A percentile compares a stretch with the other conserved stretches of the same genome.
These are phyloP conservation scores for Pisolithus microcarpus DNA, from an alignment of 768 basidiomycete genomes.

Conservation along the genomic window DNA sequence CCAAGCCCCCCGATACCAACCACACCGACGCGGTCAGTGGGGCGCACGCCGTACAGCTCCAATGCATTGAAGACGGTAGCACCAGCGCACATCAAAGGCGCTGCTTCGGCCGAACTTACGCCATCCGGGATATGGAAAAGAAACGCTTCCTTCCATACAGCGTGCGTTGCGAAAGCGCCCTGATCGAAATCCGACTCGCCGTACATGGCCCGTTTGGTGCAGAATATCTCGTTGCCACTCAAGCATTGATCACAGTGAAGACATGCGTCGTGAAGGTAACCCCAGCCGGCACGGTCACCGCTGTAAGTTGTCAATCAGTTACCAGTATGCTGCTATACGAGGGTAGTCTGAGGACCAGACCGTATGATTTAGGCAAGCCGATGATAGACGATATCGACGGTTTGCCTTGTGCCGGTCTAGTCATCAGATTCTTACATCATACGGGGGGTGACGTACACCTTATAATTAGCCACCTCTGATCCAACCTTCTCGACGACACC, in stretches of 20 bases:
- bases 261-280: slow-evolving; percentile 28
- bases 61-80: slow-evolving; percentile 27
- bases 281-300: slow-evolving; percentile 33
- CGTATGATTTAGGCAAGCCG: no score
- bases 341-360: no score
- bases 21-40: slow-evolving; percentile 29
- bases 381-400: no score
- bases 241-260: slow-evolving; percentile 28
- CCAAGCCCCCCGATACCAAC: slow-evolving; percentile 32
- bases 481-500: slow-evolving; percentile 30
- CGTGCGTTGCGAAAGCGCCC: slow-evolving; percentile 30
- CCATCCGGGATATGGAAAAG: slow-evolving; percentile 29
- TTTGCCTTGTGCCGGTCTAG: no score
- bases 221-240: slow-evolving; percentile 26
- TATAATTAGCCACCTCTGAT: slow-evolving; percentile 24
- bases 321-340: background rate
- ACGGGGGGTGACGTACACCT: slow-evolving; percentile 17
- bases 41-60: slow-evolving; percentile 17
- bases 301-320: slow-evolving; percentile 4
- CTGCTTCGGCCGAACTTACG: slow-evolving; percentile 24
- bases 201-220: slow-evolving; percentile 19
- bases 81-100: slow-evolving; percentile 33
- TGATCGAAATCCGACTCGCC: slow-evolving; percentile 22
- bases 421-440: no score
- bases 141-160: slow-evolving; percentile 28